These are phyloP conservation scores for Boechera stricta DNA, from an alignment of 345 rosid genomes.

Conservation along the genomic window DNA sequence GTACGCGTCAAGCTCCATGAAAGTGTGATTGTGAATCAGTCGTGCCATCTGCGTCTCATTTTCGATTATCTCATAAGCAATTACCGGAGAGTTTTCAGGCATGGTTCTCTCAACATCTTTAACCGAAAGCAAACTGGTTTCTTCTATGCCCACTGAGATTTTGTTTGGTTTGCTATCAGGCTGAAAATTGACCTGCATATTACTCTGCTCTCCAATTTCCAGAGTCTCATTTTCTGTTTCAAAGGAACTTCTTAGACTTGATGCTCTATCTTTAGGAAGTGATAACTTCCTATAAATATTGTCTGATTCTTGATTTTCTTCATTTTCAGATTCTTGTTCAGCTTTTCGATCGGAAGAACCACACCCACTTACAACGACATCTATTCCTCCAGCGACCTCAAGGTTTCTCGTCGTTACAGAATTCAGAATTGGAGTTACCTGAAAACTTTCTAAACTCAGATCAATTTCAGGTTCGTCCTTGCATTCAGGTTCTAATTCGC, in stretches of 20 bases:
- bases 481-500: slow-evolving; percentile 32
- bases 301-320: slow-evolving; percentile 23
- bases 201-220: slow-evolving; percentile 11
- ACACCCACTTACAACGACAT: slow-evolving; percentile 11
- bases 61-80: slow-evolving; percentile 4
- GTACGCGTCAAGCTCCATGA: slow-evolving; percentile 34
- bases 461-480: slow-evolving; percentile 34
- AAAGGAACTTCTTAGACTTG: slow-evolving; percentile 41
- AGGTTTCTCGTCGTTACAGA: slow-evolving; percentile 17
- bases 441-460: slow-evolving; percentile 29
- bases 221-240: slow-evolving; percentile 27
- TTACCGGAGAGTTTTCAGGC: slow-evolving; percentile 19
- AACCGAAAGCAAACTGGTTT: slow-evolving; percentile 23
- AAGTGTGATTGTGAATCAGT: slow-evolving; percentile 28
- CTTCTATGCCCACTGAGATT: slow-evolving; percentile 23
- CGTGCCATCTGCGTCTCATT: slow-evolving; percentile 20
- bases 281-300: slow-evolving; percentile 22
- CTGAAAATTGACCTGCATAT: slow-evolving; percentile 12
- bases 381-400: slow-evolving; percentile 19
- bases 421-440: background rate
- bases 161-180: slow-evolving; percentile 23
- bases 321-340: slow-evolving; percentile 31
- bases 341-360: slow-evolving; percentile 29
- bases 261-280: slow-evolving; percentile 44
- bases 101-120: slow-evolving; percentile 22